phyloP scores from a whole-genome alignment of 1,139 yeast species.

The Taphrina wiesneri region DNA sequence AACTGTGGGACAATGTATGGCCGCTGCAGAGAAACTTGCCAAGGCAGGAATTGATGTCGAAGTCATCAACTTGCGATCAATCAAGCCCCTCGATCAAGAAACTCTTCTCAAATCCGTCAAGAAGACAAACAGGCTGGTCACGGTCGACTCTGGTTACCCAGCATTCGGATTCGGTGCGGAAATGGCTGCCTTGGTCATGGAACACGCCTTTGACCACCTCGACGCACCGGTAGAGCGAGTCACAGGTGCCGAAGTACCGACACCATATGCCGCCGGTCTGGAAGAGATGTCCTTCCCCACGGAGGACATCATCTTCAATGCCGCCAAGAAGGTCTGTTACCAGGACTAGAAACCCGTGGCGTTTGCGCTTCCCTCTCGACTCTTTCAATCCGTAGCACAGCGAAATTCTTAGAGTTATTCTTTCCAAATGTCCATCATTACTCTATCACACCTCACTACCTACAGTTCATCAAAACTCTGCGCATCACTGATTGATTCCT shows the following conservation, averaged over 20 bases:
- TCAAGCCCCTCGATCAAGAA: conserved; percentile 92
- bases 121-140: conserved; percentile 94
- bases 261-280: conserved; percentile 94
- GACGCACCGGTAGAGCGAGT: conserved; percentile 99
- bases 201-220: conserved; percentile 96
- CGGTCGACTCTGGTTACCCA: conserved; percentile 98
- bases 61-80: conserved; percentile 92
- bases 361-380: no score
- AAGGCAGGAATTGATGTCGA: conserved; percentile 89
- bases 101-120: conserved; percentile 83
- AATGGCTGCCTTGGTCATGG: conserved; percentile 97
- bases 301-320: conserved; percentile 76
- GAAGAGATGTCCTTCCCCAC: conserved; percentile 99
- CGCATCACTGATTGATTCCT: conserved; percentile 10
- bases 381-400: not conserved
- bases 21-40: conserved; percentile 85
- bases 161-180: conserved; percentile 98
- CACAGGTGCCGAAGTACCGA: conserved; percentile 99
- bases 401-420: not conserved
- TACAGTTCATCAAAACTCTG: no score
- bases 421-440: not conserved
- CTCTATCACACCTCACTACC: not conserved
- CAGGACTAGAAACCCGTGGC: no score
- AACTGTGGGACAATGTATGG: conserved; percentile 78
- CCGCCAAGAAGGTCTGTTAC: conserved; percentile 41